phyloP scores from a whole-genome alignment of 2,329 filamentous ascomycete genomes.

The Trichoderma arundinaceum region DNA sequence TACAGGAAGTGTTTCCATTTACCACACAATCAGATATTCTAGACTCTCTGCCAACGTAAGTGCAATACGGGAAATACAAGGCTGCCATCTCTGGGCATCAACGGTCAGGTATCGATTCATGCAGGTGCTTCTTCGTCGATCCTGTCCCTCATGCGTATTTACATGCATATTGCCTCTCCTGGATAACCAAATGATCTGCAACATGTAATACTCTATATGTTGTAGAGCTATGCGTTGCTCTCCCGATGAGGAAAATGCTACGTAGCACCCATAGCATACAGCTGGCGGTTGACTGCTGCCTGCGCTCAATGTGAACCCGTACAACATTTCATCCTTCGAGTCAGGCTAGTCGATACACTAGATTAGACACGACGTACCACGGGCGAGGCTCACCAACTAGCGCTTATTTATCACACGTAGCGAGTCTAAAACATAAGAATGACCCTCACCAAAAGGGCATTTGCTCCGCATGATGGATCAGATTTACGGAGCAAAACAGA shows the following conservation, averaged over 20 bases:
- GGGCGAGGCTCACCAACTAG: neutral
- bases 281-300: neutral
- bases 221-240: neutral
- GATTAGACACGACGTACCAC: neutral
- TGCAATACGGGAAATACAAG: neutral
- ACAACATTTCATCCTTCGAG: neutral
- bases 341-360: neutral
- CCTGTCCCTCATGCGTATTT: neutral
- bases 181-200: neutral
- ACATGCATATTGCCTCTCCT: neutral
- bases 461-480: neutral
- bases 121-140: neutral
- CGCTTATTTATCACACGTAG: conserved; percentile 10
- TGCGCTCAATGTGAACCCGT: neutral
- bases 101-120: neutral
- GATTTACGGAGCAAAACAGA: neutral
- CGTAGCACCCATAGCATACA: neutral
- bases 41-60: too few relatives aligned
- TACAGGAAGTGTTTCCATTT: neutral
- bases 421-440: neutral
- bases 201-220: neutral
- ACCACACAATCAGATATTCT: neutral
- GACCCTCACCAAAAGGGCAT: neutral
- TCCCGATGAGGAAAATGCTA: too few relatives aligned
- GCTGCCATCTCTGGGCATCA: neutral